A percentile compares a stretch with the other conserved stretches of the same genome.
Evolutionary conservation across 192 early-diverging fungal genomes (phyloP).

Genomic region (Backusella westeae): DNA sequence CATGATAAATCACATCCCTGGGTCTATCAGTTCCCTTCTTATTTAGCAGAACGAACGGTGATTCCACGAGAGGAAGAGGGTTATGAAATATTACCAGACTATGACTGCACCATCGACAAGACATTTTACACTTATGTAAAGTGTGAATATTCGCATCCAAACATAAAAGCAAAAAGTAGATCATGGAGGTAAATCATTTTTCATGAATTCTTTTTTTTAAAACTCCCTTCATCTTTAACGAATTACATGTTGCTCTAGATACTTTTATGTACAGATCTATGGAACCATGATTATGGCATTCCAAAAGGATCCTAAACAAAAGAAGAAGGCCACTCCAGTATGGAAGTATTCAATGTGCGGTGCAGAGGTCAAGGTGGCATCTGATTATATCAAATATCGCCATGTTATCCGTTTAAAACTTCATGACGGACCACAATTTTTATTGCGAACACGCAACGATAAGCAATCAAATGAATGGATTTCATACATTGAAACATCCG

Average conservation of each 20-base stretch:
- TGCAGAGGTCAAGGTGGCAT: constrained; percentile 37
- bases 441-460: constrained; percentile 38
- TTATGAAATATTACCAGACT: constrained; percentile 41
- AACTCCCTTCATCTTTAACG: background rate
- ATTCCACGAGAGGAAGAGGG: constrained; percentile 42
- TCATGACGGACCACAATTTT: constrained; percentile 37
- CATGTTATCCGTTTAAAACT: constrained; percentile 45
- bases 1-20: constrained; percentile 21
- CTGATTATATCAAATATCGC: constrained; percentile 43
- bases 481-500: constrained; percentile 44
- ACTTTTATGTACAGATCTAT: background rate
- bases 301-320: background rate
- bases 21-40: constrained; percentile 5
- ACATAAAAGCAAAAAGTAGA: constrained; percentile 35
- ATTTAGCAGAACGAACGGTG: background rate
- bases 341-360: constrained; percentile 41
- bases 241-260: constrained; percentile 11
- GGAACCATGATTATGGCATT: constrained; percentile 5
- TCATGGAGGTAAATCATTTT: constrained; percentile 42
- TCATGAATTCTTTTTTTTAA: background rate
- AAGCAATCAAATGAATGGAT: constrained; percentile 42
- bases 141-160: constrained; percentile 39
- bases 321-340: constrained; percentile 28
- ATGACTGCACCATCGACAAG: constrained; percentile 44
- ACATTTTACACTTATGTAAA: constrained; percentile 43